phyloP scores from a whole-genome alignment of 1,284 basidiomycete species.

The Quambalaria eucalypti region DNA sequence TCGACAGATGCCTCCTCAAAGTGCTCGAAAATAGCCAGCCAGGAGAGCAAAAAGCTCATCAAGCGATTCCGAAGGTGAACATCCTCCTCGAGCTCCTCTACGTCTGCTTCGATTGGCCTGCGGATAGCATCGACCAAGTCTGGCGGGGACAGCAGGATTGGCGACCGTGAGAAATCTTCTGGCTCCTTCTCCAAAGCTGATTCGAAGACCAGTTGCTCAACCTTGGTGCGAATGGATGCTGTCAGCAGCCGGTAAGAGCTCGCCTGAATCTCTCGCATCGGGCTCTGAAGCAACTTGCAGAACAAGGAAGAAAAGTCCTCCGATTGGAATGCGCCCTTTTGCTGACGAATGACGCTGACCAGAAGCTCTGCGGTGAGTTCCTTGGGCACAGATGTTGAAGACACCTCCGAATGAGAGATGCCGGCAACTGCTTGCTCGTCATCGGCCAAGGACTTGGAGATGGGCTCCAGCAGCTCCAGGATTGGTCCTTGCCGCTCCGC shows the following conservation, averaged over 20 bases:
- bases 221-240: slow-evolving; percentile 59
- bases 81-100: slow-evolving; percentile 8
- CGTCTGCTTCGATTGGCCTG: neutral
- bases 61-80: slow-evolving; percentile 13
- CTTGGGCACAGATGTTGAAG: slow-evolving; percentile 51
- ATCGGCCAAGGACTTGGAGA: slow-evolving; percentile 52
- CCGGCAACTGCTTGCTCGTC: slow-evolving; percentile 29
- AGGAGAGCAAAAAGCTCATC: slow-evolving; percentile 60
- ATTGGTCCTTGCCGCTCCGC: slow-evolving; percentile 55
- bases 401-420: slow-evolving; percentile 57
- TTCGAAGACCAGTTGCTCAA: slow-evolving; percentile 72
- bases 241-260: slow-evolving; percentile 63
- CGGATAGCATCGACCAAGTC: neutral
- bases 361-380: slow-evolving; percentile 50
- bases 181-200: slow-evolving; percentile 56
- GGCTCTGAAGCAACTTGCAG: slow-evolving; percentile 12
- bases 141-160: neutral
- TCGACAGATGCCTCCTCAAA: slow-evolving; percentile 78
- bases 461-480: slow-evolving; percentile 56
- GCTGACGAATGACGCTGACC: slow-evolving; percentile 5
- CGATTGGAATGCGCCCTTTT: slow-evolving; percentile 11
- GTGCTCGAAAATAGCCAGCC: slow-evolving; percentile 81
- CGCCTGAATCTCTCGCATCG: slow-evolving; percentile 50
- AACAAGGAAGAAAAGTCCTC: slow-evolving; percentile 11
- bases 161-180: neutral